Evolutionary conservation across 1,284 basidiomycete genomes (phyloP), one percentile per base, ranked within the genome.

Genomic region (Erythrobasidium hasegawianum): DNA sequence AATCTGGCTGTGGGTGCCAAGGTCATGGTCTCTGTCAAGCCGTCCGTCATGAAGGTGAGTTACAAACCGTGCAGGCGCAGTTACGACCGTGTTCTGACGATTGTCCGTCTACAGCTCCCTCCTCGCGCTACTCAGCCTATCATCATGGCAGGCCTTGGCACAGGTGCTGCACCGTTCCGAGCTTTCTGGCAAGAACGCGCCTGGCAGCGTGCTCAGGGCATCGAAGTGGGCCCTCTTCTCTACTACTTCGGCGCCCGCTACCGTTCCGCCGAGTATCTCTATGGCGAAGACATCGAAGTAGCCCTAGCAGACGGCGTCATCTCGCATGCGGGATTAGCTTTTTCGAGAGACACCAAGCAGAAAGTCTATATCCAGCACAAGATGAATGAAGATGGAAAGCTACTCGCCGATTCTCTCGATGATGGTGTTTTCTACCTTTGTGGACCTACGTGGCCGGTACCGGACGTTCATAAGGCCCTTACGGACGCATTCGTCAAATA

Each of bases 281-380:
- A 98, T 78, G 93, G 80, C 40, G 80, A 81, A 72, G 80, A 81
- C 68, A 79, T 83, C 71, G 81, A 83, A 75, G 82, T 82, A 0
- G 83, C 82, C 76, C 85, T 96, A 64, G 80, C 84, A 13, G 89
- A 91, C 72, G 86, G 87, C 55, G 81, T 94, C 69, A 87, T 97
- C 78, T 86, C 89, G 38, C 87, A 87, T 73, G 87, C 91, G 27
- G 94, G 96, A 24, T 83, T 98, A 55, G 96, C 96, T 24, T 98
- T 98, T 83, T 97, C 95, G 52, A 87, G 96, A 72, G 96, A 98
- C 78, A 85, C 87, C 3, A 84, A 84, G 64, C 73, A 87, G 77
- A 98, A 98, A 80, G 87, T 96, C 54, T 98, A 98, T 80, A 98
- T 98, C 76, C 95, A 98, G 79, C 90, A 98, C 82, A 94, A 91